Evolutionary conservation across 108 stramenopile species (phyloP).

Genomic region (Nannochloropsis gaditana): DNA sequence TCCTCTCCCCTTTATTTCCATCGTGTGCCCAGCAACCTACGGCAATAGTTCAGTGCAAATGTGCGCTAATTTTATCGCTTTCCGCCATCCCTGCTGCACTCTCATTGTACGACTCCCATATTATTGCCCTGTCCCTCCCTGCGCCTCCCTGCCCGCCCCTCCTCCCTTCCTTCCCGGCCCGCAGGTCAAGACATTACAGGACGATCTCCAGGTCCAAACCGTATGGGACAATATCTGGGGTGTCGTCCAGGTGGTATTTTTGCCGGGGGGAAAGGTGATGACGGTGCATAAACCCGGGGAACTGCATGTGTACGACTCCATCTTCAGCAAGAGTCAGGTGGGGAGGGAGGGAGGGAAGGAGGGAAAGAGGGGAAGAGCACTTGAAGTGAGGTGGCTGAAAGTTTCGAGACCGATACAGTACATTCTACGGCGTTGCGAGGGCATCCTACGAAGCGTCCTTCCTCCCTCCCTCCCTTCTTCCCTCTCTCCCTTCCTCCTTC

Average conservation of each 20-base stretch:
- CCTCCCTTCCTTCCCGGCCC: background rate
- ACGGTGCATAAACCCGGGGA: background rate
- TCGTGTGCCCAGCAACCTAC: too few relatives aligned
- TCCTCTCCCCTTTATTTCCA: too few relatives aligned
- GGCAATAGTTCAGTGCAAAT: too few relatives aligned
- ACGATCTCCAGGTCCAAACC: background rate
- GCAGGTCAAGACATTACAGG: background rate
- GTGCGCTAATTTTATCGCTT: too few relatives aligned
- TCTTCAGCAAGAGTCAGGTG: constrained; percentile 2
- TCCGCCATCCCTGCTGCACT: too few relatives aligned
- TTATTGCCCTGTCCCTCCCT: background rate
- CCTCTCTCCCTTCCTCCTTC: background rate
- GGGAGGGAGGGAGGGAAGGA: background rate
- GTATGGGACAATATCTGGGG: constrained; percentile 13
- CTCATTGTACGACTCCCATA: too few relatives aligned
- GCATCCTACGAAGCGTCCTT: too few relatives aligned
- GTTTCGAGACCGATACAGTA: background rate
- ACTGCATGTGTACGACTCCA: constrained; percentile 7
- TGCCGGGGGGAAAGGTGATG: constrained; percentile 19
- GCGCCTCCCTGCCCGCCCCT: background rate
- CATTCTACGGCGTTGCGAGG: too few relatives aligned
- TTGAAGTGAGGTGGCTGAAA: too few relatives aligned
- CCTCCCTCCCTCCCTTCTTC: background rate
- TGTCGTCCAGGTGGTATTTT: background rate
- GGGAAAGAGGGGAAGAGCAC: background rate